These are phyloP conservation scores for Pilatotrama ljubarskyi DNA, from an alignment of 768 basidiomycete genomes.

Conservation along the genomic window DNA sequence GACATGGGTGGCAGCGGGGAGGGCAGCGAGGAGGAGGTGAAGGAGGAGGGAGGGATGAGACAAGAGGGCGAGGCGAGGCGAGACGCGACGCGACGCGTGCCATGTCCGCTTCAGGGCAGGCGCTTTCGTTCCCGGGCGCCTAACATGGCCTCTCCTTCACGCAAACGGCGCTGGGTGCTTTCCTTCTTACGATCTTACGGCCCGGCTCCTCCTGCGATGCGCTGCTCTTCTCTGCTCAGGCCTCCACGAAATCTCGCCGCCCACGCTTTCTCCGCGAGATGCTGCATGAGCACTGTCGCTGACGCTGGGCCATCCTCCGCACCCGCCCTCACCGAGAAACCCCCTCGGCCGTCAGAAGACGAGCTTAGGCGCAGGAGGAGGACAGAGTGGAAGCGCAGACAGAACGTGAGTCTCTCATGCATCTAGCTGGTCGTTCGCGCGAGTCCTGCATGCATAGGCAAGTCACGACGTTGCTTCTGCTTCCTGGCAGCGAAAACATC, in stretches of 20 bases:
- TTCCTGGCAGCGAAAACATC: too few relatives aligned
- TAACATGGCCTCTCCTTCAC: neutral
- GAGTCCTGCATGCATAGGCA: too few relatives aligned
- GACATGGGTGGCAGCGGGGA: conserved; percentile 11
- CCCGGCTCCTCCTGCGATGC: neutral
- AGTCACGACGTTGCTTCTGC: too few relatives aligned
- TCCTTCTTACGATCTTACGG: too few relatives aligned
- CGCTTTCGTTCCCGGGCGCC: conserved; percentile 15
- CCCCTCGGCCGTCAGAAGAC: conserved; percentile 7
- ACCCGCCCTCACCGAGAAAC: neutral
- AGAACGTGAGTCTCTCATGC: conserved; percentile 51
- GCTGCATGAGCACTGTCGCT: neutral
- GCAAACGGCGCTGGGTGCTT: too few relatives aligned
- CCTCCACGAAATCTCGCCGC: neutral
- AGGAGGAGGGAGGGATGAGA: neutral
- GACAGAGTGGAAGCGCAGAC: conserved; percentile 76
- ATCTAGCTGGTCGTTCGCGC: neutral
- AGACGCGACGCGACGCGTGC: conserved; percentile 23
- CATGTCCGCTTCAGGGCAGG: conserved; percentile 19
- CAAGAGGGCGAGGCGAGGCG: neutral
- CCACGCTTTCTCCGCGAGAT: neutral
- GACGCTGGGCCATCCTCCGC: conserved; percentile 4
- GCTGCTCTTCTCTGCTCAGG: neutral
- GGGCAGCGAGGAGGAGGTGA: neutral
- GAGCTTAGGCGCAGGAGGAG: conserved; percentile 46